Conservation (phyloP, 1,284 basidiomycete species). For the Trametes versicolor region DNA sequence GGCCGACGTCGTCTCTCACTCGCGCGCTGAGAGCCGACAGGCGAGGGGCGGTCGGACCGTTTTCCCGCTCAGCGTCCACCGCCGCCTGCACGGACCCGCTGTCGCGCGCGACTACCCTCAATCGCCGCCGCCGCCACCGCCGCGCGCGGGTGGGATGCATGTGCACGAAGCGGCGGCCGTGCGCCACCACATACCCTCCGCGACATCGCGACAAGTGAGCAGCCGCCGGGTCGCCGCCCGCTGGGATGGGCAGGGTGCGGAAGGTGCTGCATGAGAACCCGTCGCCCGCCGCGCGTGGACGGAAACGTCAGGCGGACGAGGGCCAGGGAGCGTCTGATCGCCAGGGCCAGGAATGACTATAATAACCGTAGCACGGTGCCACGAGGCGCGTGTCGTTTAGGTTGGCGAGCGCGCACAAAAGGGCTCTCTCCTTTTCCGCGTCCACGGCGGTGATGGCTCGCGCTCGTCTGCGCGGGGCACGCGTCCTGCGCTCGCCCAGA, state of each 20-base stretch:
- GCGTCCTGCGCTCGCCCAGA: constrained; percentile 13
- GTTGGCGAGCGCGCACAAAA: constrained; percentile 9
- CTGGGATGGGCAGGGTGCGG: not conserved
- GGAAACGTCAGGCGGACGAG: constrained; percentile 10
- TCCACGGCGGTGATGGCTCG: constrained; percentile 13
- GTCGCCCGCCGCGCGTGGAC: constrained; percentile 12
- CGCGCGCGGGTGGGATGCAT: not conserved
- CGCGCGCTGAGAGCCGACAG: constrained; percentile 17
- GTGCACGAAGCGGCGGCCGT: not conserved
- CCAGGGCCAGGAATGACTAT: constrained; percentile 25
- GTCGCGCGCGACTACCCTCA: not conserved
- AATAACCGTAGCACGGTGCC: constrained; percentile 31
- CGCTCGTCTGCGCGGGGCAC: constrained; percentile 3
- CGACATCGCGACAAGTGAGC: constrained; percentile 16
- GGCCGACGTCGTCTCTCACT: constrained; percentile 9
- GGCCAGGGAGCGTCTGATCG: constrained; percentile 19
- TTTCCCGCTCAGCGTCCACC: constrained; percentile 12
- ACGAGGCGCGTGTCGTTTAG: constrained; percentile 25
- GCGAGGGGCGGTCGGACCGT: constrained; percentile 19
- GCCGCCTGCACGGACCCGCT: constrained; percentile 3
- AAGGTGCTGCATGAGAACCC: constrained; percentile 15
- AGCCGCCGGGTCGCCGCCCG: not conserved
- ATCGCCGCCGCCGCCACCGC: constrained; percentile 8
- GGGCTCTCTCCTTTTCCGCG: constrained; percentile 17
- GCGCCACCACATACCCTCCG: constrained; percentile 1